phyloP scores from a whole-genome alignment of 1,284 basidiomycete genomes.

The Irpex sp. region DNA sequence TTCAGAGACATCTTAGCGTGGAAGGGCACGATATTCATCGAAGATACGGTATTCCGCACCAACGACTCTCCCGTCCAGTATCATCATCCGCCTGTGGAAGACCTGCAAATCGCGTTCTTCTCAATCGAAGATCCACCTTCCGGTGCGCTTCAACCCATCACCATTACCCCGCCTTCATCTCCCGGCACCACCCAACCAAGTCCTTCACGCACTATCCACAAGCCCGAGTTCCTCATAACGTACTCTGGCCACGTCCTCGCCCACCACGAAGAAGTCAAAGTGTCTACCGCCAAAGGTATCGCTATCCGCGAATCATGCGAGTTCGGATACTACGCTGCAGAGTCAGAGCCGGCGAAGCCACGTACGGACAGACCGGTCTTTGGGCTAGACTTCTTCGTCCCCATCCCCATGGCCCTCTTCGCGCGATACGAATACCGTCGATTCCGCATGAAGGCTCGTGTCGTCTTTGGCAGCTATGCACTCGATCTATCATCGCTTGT shows the following conservation, averaged over 20 bases:
- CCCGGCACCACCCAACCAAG: neutral
- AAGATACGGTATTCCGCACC: neutral
- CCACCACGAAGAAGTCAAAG: neutral
- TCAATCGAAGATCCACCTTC: neutral
- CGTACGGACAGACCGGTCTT: neutral
- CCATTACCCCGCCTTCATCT: neutral
- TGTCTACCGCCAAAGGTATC: neutral
- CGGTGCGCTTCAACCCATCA: too few relatives aligned
- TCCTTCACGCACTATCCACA: neutral
- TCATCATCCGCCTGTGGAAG: neutral
- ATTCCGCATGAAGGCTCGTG: neutral
- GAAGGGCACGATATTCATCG: neutral
- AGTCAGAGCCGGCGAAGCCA: neutral
- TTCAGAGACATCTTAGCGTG: neutral
- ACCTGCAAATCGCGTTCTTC: neutral
- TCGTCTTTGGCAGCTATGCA: neutral
- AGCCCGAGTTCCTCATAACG: neutral
- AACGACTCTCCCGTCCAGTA: neutral
- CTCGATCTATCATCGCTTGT: neutral
- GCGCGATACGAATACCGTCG: neutral
- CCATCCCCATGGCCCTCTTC: constrained; percentile 1
- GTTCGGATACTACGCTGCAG: neutral
- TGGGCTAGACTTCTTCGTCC: neutral
- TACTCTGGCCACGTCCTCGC: neutral
- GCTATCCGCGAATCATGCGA: neutral